Conservation (phyloP, 306 rosid species). For the barrel medic (Medicago truncatula) region DNA sequence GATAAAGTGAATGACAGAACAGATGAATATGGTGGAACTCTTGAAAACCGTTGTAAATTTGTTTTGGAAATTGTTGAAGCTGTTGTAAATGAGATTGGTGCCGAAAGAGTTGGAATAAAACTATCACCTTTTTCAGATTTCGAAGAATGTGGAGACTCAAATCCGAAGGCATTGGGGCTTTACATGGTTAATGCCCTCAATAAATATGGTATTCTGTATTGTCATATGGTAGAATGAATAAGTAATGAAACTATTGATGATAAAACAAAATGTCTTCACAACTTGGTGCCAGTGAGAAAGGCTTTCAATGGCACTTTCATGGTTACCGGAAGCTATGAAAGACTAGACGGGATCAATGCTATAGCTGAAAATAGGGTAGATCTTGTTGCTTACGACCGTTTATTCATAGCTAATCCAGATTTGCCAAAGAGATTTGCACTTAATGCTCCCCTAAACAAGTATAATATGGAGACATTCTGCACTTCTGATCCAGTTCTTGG, state of each 20-base stretch:
- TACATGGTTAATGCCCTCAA: neutral
- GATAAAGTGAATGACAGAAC: slow-evolving; percentile 64
- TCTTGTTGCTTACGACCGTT: neutral
- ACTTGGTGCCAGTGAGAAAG: neutral
- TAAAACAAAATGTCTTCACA: neutral
- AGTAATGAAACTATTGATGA: neutral
- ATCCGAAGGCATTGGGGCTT: neutral
- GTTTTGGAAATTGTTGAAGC: slow-evolving; percentile 39
- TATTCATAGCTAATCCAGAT: neutral
- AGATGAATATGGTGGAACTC: slow-evolving; percentile 40
- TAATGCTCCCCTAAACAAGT: neutral
- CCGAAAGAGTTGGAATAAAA: neutral
- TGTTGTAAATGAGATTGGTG: neutral
- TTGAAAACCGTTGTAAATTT: neutral
- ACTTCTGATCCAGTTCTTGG: neutral
- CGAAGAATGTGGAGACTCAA: neutral
- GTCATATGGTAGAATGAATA: neutral
- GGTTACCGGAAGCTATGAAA: neutral
- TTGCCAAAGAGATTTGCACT: neutral
- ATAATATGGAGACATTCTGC: neutral
- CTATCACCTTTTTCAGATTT: neutral
- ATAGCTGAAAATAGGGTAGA: neutral
- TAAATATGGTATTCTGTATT: too few relatives aligned
- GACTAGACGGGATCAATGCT: neutral
- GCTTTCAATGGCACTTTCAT: neutral